Conservation (phyloP, 257 asterid species). For the Jaltomata sinuosa region DNA sequence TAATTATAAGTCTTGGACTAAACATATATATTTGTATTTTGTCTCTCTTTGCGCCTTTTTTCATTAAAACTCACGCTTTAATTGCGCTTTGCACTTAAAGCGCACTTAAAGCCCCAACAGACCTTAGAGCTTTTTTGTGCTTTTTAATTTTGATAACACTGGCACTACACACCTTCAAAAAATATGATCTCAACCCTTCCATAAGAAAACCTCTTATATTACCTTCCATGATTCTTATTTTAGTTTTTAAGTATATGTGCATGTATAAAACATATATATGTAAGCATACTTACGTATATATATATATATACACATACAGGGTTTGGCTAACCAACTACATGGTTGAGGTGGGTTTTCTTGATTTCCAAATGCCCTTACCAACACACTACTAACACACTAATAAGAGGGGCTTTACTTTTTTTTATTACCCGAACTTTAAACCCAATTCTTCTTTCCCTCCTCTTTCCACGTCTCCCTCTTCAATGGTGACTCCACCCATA, state of each 20-base stretch:
- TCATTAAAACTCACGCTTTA: no score
- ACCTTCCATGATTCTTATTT: neutral
- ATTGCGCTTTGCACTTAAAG: no score
- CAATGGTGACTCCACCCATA: neutral
- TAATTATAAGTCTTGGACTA: no score
- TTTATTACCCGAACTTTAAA: neutral
- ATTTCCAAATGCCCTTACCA: neutral
- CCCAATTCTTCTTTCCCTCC: neutral
- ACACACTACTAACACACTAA: neutral
- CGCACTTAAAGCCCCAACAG: no score
- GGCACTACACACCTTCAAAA: neutral
- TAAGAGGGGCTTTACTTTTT: neutral
- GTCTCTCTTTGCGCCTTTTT: no score
- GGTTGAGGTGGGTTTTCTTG: neutral
- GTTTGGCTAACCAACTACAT: neutral
- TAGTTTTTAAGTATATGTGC: neutral
- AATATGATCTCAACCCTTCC: neutral
- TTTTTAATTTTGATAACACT: no score
- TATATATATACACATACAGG: neutral
- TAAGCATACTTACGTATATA: neutral
- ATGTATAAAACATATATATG: neutral
- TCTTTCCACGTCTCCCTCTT: neutral
- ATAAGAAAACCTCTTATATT: neutral
- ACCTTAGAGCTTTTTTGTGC: no score
- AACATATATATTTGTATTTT: no score